Base-by-base conservation (phyloP, 371 early-diverging fungal genomes). In the Haplosporangium sp. region DNA sequence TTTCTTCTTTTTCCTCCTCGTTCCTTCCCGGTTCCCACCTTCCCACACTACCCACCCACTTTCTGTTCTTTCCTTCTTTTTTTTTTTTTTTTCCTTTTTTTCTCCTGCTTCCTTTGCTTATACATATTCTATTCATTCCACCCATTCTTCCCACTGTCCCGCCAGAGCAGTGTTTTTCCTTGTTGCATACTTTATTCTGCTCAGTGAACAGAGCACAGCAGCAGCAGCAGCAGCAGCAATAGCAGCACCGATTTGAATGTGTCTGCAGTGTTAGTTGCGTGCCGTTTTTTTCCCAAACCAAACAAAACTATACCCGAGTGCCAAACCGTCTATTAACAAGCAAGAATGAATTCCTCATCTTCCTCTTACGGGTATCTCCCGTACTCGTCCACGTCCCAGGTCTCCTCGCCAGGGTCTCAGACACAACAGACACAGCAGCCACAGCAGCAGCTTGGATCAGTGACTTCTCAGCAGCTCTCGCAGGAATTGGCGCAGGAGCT, bases 331-430 rank as follows among this genome's bases (percentile, higher is more conserved):
- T 9, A 62, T 20, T n/a, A 11, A 37, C 6, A 51, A 11, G 10
- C 23, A 46, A 62, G 50, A 18, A 64, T 64, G 72, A 64, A 64
- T 43, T 41, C 64, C 36, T 37, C 72, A 16, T 65, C 66, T 18
- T 61, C 66, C 47, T 48, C 66, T 46, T 79, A 65, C 63, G 68
- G 55, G 67, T 72, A 54, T 42, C 62, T 62, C 67, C 67, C 72
- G 37, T 77, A 72, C 48, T 61, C 79, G 18, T 53, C 79, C 4
- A 59, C 72, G 23, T 72, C 79, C 40, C 76, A 75, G 47, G 54
- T 69, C 2, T 54, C 71, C 29, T 70, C 76, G 36, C 72, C 72
- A 9, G 69, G 59, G 18, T 36, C 59, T 21, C 75, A 69, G 55
- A 38, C 52, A 13, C 64, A 51, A 20, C 70, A 50, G 40, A 13